Conservation (phyloP, 108 stramenopile species). For the Pseudonitzschia delicatissima region DNA sequence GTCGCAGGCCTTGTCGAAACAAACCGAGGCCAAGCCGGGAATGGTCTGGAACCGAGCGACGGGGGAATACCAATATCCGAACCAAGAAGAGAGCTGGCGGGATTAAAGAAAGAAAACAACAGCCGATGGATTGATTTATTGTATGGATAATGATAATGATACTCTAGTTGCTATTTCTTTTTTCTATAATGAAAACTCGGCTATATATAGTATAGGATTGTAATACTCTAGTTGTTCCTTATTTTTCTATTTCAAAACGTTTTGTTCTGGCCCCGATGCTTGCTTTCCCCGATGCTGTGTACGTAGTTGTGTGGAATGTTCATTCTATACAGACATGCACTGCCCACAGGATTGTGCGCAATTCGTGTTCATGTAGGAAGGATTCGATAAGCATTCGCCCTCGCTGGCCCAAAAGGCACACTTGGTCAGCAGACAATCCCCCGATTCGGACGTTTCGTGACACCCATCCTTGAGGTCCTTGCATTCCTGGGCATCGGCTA, state of each 20-base stretch:
- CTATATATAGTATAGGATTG: too few species aligned
- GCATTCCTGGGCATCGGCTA: too few species aligned
- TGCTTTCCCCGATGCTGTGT: too few species aligned
- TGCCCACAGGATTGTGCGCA: background rate
- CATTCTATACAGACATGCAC: too few species aligned
- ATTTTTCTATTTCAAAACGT: too few species aligned
- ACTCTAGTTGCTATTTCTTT: too few species aligned
- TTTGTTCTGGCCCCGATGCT: too few species aligned
- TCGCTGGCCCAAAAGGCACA: background rate
- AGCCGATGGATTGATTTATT: too few species aligned
- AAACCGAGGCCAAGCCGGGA: slow-evolving; percentile 69
- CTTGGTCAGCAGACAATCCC: background rate
- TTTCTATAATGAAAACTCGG: too few species aligned
- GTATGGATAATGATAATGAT: too few species aligned
- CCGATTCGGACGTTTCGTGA: background rate
- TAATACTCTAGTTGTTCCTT: too few species aligned
- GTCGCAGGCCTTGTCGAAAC: slow-evolving; percentile 56
- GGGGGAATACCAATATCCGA: slow-evolving; percentile 75
- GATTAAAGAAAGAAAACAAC: slow-evolving; percentile 53
- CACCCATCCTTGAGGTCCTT: background rate
- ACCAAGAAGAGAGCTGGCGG: slow-evolving; percentile 86
- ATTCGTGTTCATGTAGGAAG: background rate
- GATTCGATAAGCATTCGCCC: background rate
- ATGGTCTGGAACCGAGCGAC: slow-evolving; percentile 83
- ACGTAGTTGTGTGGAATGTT: too few species aligned